Evolutionary conservation across 176 grass and related monocot genomes (phyloP), one percentile per base, ranked within the genome.

Genomic region (Typha latifolia): DNA sequence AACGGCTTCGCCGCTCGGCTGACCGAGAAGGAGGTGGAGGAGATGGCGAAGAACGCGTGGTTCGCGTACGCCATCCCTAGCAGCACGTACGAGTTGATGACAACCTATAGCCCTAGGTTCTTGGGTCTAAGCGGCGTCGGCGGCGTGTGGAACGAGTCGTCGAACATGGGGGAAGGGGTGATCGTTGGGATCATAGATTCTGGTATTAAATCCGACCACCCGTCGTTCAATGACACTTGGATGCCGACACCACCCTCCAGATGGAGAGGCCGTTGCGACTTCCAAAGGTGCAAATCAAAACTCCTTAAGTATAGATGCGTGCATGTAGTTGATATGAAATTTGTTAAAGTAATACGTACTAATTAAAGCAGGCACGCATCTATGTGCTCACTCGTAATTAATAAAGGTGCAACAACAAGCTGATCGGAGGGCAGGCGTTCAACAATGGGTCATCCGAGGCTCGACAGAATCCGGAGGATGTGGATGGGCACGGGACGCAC

Each of bases 211-310:
- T 68, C 85, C 4, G 79, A 77, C 0, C 90, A 94, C 67, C 85
- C 90, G 3, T 88, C 90, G 3, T 78, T 94, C 52, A 31, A 85
- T 48, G 90, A 24, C 0, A 49, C 8, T 4, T 85, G 70, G 15
- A 89, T 94, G 90, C 37, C 66, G 14, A 79, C 62, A 49, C 79
- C 82, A 20, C 90, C 85, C 18, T 11, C 63, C 26, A 88, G 83
- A 79, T 94, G 90, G 90, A 89, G 75, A 19, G 90, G 85, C 43
- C 73, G 86, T 6, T 89, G 85, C 69, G 90, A 94, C 73, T 94
- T 94, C 73, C 83, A 89, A 70, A 65, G 7, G 34, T 26, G 24
- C 24, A 2, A 26, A 26, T 26, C 24, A 26, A 26, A 26, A 2
- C 24, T 26, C 24, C 24, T 26, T 0, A 26, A 26, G 24, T 26